Evolutionary conservation across 306 rosid genomes (phyloP).

Genomic region (Cucumis sativus): Cucumber_9930_V3 NC_026657.2:21278001-21278500

Average conservation of each 20-base stretch:
- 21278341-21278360: not conserved
- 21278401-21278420: not conserved
- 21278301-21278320: not conserved
- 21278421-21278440: not conserved
- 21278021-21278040: not conserved
- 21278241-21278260: not conserved
- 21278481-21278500: not conserved
- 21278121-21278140: too few relatives aligned
- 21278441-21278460: not conserved
- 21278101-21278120: not conserved
- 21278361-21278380: not conserved
- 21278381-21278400: not conserved
- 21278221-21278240: not conserved
- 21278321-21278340: not conserved
- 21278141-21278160: not conserved
- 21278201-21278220: not conserved
- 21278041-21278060: not conserved
- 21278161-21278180: not conserved
- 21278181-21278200: not conserved
- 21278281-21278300: not conserved
- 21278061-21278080: not conserved
- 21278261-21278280: not conserved
- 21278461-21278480: not conserved
- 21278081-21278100: not conserved
- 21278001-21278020: not conserved